Evolutionary conservation across 129 eudicot species (phyloP), one percentile per base, ranked within the genome.

Genomic region (Scalesia atractyloides): DNA sequence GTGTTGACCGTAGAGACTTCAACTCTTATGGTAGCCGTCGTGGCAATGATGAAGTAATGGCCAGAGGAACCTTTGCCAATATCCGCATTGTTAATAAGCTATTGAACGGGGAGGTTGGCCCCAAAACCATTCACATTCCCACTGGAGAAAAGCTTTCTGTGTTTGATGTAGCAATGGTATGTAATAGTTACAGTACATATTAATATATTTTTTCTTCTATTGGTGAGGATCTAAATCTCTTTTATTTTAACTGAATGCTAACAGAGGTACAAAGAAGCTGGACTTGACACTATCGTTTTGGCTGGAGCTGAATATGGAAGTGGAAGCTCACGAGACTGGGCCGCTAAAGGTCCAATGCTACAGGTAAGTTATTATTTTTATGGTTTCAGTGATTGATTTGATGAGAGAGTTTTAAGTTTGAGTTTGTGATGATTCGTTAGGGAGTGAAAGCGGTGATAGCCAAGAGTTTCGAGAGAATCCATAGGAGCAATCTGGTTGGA

Each of bases 401-500:
- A 41, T 12, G 1, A 7, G 4, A n/a, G 12, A 11, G 12, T 5
- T 8, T 10, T 16, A 7, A 7, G n/a, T 66, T 1, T 1, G n/a
- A 64, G 17, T 33, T n/a, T 56, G 49, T 53, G 30, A 17, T 66
- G 64, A 36, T 52, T 41, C 64, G 3, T 22, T 80, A 93, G 99
- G 99, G 99, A 57, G 99, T 94, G 57, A 94, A 94, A 85, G 99
- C 99, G 9, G 99, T 94, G 79, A 94, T 94, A 30, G 92, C 99
- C 49, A 94, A 94, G 80, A 94, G 99, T 78, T 94, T 90, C 24
- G 99, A 94, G 88, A 90, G 99, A 73, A 94, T 94, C 26, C 99
- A 94, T 56, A 86, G 99, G 54, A 94, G 99, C 76, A 94, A 94
- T 76, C 81, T 94, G 67, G 99, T 94, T 5, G 99, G 99, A 24